Conservation (phyloP, 176 grass and related monocot genomes). For the Hordeum vulgare region MorexV3_pseudomolecules_assembly NC_058524.1:388120148-388120647, state of each 20-base stretch:
- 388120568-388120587: neutral
- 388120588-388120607: conserved; percentile 12
- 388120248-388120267: conserved; percentile 4
- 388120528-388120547: conserved; percentile 11
- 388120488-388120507: conserved; percentile 20
- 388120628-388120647: neutral
- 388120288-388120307: neutral
- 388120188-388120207: neutral
- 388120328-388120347: neutral
- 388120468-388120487: conserved; percentile 5
- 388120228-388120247: conserved; percentile 19
- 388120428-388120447: neutral
- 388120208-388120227: neutral
- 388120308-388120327: neutral
- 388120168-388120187: conserved; percentile 17
- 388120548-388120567: conserved; percentile 21
- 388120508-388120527: conserved; percentile 14
- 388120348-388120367: neutral
- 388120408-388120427: neutral
- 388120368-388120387: neutral
- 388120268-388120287: conserved; percentile 20
- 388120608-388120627: conserved; percentile 16
- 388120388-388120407: neutral
- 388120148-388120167: conserved; percentile 19
- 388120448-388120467: neutral